Percentiles rank a stretch among this genome's conserved stretches.
Evolutionary conservation across 2,329 filamentous ascomycete genomes (phyloP).

Genomic region (Parastagonospora nodorum): DNA sequence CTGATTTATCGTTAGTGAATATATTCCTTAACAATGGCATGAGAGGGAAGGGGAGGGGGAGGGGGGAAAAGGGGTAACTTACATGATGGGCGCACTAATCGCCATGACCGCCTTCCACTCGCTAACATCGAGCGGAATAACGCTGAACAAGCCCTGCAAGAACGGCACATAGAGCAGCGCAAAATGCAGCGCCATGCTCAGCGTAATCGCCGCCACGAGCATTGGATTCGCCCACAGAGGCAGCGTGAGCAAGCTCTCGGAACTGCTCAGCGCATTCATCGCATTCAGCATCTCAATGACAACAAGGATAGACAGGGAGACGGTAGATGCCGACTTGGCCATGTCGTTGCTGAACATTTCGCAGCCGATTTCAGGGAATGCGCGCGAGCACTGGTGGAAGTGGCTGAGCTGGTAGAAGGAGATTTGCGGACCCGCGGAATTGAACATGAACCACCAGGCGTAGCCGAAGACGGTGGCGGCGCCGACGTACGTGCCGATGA

Average conservation of each 20-base stretch:
- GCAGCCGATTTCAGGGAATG: conserved; percentile 90
- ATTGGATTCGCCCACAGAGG: conserved; percentile 99
- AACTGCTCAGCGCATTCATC: conserved; percentile 95
- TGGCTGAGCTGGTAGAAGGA: conserved; percentile 85
- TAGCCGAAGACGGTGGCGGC: conserved; percentile 94
- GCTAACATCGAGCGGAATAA: conserved; percentile 79
- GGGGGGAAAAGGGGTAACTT: conserved; percentile 55
- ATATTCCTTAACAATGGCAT: background rate
- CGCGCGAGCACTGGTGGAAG: conserved; percentile 88
- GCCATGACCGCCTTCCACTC: conserved; percentile 92
- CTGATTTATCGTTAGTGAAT: conserved; percentile 51
- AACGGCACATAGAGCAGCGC: conserved; percentile 90
- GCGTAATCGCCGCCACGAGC: conserved; percentile 88
- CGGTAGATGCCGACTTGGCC: conserved; percentile 87
- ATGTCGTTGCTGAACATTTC: conserved; percentile 86
- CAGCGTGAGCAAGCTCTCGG: conserved; percentile 89
- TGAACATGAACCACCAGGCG: conserved; percentile 99
- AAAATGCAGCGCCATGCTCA: conserved; percentile 96
- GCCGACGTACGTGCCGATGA: conserved; percentile 94
- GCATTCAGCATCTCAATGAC: conserved; percentile 99
- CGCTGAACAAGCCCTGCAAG: conserved; percentile 86
- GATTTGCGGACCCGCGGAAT: conserved; percentile 87
- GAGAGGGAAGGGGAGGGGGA: background rate
- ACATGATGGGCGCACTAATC: conserved; percentile 93
- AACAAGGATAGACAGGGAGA: conserved; percentile 88